Evolutionary conservation across 768 basidiomycete species (phyloP).

Genomic region (Podaxis mareebaensis): DNA sequence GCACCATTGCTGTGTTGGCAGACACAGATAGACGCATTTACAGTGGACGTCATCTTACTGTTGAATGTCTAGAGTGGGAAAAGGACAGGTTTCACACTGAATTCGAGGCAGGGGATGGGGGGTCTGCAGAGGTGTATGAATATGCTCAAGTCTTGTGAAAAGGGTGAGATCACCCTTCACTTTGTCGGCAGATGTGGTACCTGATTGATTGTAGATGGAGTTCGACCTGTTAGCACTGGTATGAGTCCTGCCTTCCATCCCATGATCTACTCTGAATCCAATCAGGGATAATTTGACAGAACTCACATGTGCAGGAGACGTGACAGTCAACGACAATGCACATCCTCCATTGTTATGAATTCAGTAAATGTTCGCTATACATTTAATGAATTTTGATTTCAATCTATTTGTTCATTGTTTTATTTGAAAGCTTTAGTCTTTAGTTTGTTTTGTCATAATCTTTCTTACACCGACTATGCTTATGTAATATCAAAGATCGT

Average conservation of each 20-base stretch:
- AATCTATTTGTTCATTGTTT: too few relatives aligned
- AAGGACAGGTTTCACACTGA: slow-evolving; percentile 43
- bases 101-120: slow-evolving; percentile 52
- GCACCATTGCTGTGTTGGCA: slow-evolving; percentile 4
- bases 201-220: slow-evolving; percentile 34
- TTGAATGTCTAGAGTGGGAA: slow-evolving; percentile 68
- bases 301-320: slow-evolving; percentile 36
- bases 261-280: not conserved
- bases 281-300: slow-evolving; percentile 38
- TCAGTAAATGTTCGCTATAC: too few relatives aligned
- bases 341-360: too few relatives aligned
- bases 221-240: slow-evolving; percentile 42
- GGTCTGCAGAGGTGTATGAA: slow-evolving; percentile 63
- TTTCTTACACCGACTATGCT: too few relatives aligned
- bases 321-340: slow-evolving; percentile 24
- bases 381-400: too few relatives aligned
- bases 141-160: slow-evolving; percentile 45
- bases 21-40: slow-evolving; percentile 34
- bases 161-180: slow-evolving; percentile 15
- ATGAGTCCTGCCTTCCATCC: slow-evolving; percentile 5
- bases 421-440: too few relatives aligned
- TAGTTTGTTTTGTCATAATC: too few relatives aligned
- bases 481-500: too few relatives aligned
- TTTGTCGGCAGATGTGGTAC: not conserved
- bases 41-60: slow-evolving; percentile 54